Conservation (phyloP, 352 stramenopile species). For the Hyaloperonospora arabidopsidis region DNA sequence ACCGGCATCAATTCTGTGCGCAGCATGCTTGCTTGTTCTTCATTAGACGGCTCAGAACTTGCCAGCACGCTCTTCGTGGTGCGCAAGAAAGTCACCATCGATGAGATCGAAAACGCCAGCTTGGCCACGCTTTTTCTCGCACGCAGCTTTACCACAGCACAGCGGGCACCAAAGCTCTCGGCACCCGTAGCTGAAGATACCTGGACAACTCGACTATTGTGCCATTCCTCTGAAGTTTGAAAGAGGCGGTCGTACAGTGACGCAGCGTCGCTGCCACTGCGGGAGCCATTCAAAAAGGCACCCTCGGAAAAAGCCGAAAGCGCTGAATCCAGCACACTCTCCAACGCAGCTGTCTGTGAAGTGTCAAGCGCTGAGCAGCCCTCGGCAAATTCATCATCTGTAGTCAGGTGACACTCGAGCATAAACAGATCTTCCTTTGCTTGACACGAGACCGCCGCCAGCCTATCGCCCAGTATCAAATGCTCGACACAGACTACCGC, state of each 20-base stretch:
- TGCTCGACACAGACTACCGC: slow-evolving; percentile 37
- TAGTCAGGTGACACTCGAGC: slow-evolving; percentile 66
- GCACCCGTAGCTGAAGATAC: slow-evolving; percentile 14
- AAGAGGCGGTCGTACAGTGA: slow-evolving; percentile 54
- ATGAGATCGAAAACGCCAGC: slow-evolving; percentile 46
- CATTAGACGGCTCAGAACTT: slow-evolving; percentile 25
- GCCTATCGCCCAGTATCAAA: slow-evolving; percentile 49
- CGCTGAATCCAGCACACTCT: slow-evolving; percentile 48
- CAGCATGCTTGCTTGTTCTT: slow-evolving; percentile 23
- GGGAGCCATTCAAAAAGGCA: slow-evolving; percentile 30
- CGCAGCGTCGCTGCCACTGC: slow-evolving; percentile 21
- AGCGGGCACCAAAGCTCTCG: slow-evolving; percentile 53
- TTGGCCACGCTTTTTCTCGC: slow-evolving; percentile 41
- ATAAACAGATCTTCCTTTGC: slow-evolving; percentile 67
- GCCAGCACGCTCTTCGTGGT: slow-evolving; percentile 26
- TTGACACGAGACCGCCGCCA: slow-evolving; percentile 50
- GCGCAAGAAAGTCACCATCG: slow-evolving; percentile 46
- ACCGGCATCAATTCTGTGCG: slow-evolving; percentile 27
- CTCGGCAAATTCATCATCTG: slow-evolving; percentile 49
- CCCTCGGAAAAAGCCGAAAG: slow-evolving; percentile 53
- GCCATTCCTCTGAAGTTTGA: slow-evolving; percentile 52
- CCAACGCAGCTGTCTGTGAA: slow-evolving; percentile 33
- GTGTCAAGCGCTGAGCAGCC: slow-evolving; percentile 40
- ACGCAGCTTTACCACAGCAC: slow-evolving; percentile 57
- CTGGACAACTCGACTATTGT: slow-evolving; percentile 18